Percentiles rank a stretch among this genome's conserved stretches.
Evolutionary conservation across 2,329 filamentous ascomycete species (phyloP).

Genomic region (Penicillium paneum): DNA sequence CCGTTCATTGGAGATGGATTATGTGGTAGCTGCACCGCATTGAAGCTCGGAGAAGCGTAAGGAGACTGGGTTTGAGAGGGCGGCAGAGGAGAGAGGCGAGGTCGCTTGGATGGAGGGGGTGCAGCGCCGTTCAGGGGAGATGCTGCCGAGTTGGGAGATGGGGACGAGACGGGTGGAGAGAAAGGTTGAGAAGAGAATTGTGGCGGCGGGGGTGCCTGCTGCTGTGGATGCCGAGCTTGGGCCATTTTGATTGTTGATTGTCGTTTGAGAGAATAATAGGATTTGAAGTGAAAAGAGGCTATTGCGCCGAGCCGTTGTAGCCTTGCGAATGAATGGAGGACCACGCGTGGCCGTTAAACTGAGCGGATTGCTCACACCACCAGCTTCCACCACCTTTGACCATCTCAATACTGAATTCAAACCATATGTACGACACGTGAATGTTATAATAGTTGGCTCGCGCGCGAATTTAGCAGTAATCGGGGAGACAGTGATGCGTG

Average conservation of each 20-base stretch:
- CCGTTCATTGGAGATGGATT: slow-evolving; percentile 36
- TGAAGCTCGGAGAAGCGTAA: slow-evolving; percentile 60
- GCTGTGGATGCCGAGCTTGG: slow-evolving; percentile 50
- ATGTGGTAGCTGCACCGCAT: slow-evolving; percentile 47
- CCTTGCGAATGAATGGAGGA: slow-evolving; percentile 21
- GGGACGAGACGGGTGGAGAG: slow-evolving; percentile 60
- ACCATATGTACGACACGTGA: slow-evolving; percentile 19
- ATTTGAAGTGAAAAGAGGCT: slow-evolving; percentile 15
- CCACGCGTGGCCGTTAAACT: slow-evolving; percentile 33
- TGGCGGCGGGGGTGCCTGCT: slow-evolving; percentile 37
- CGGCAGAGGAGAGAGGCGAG: slow-evolving; percentile 66
- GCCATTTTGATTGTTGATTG: slow-evolving; percentile 49
- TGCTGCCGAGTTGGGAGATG: slow-evolving; percentile 56
- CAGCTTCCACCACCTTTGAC: slow-evolving; percentile 34
- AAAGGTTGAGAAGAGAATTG: slow-evolving; percentile 54
- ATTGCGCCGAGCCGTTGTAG: slow-evolving; percentile 23
- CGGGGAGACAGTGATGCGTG: slow-evolving; percentile 7
- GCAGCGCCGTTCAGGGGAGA: slow-evolving; percentile 51
- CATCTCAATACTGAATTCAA: slow-evolving; percentile 34
- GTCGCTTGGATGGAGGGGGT: slow-evolving; percentile 71
- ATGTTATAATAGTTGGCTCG: neutral
- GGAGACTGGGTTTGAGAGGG: slow-evolving; percentile 57
- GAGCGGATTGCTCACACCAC: slow-evolving; percentile 41
- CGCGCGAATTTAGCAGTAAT: slow-evolving; percentile 1
- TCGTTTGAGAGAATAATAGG: slow-evolving; percentile 9